phyloP scores from a whole-genome alignment of 148 eudicot genomes.

The Oxyria digyna region DNA sequence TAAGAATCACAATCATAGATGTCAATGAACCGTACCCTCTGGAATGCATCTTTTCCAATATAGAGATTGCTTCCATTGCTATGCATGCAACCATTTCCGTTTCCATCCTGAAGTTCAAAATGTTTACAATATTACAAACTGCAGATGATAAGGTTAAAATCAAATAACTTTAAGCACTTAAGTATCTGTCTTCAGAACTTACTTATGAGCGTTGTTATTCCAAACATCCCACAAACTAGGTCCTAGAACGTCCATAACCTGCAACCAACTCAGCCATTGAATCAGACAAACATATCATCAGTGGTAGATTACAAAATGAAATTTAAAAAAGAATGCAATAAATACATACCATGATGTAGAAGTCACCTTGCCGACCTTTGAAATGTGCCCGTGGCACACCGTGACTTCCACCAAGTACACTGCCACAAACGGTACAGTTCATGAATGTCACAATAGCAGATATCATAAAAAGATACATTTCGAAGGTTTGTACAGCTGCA shows the following conservation, averaged over 20 bases:
- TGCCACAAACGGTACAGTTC: constrained; percentile 7
- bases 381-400: constrained; percentile 76
- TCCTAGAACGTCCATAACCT: constrained; percentile 86
- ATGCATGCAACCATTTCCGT: constrained; percentile 79
- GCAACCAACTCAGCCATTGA: constrained; percentile 7
- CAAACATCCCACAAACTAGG: constrained; percentile 90
- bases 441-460: background rate
- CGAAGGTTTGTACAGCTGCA: background rate
- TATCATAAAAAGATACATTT: background rate
- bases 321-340: background rate
- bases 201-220: constrained; percentile 52
- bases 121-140: background rate
- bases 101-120: constrained; percentile 45
- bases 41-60: constrained; percentile 66
- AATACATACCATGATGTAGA: constrained; percentile 52
- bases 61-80: constrained; percentile 74
- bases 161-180: background rate
- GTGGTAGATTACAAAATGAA: background rate
- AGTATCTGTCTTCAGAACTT: constrained; percentile 12
- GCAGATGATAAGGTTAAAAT: background rate
- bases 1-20: background rate
- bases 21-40: constrained; percentile 59
- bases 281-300: background rate
- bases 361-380: constrained; percentile 65
- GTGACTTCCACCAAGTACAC: constrained; percentile 66